Percentiles rank a stretch among this genome's conserved stretches.
These are phyloP conservation scores for Coemansia sp. DNA, from an alignment of 192 early-diverging fungal genomes.

Conservation along the genomic window DNA sequence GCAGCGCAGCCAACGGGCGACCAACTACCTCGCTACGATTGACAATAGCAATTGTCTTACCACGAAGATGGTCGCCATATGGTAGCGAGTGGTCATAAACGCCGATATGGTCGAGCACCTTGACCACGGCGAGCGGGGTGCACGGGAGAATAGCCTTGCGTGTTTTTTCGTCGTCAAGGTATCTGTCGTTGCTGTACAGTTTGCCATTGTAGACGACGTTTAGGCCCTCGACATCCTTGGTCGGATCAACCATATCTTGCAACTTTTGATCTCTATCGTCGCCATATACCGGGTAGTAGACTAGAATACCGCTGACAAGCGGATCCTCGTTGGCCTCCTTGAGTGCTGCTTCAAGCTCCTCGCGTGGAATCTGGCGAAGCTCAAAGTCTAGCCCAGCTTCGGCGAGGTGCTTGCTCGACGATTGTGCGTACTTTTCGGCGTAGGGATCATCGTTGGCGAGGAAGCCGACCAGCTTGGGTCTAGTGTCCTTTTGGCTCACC, in stretches of 20 bases:
- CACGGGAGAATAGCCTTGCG: slow-evolving; percentile 98
- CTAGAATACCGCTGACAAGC: slow-evolving; percentile 91
- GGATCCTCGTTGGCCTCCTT: slow-evolving; percentile 87
- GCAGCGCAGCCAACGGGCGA: slow-evolving; percentile 91
- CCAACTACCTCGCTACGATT: slow-evolving; percentile 98
- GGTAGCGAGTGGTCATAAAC: slow-evolving; percentile 87
- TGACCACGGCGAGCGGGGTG: slow-evolving; percentile 96
- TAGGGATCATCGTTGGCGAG: slow-evolving; percentile 95
- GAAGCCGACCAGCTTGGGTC: slow-evolving; percentile 87
- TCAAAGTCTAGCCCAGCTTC: slow-evolving; percentile 92
- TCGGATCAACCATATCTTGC: slow-evolving; percentile 83
- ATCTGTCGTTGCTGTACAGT: slow-evolving; percentile 96
- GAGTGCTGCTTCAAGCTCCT: slow-evolving; percentile 83
- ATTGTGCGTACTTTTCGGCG: slow-evolving; percentile 90
- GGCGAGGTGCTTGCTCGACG: slow-evolving; percentile 90
- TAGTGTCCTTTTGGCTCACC: slow-evolving; percentile 63
- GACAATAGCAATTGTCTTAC: slow-evolving; percentile 87
- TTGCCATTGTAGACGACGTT: slow-evolving; percentile 94
- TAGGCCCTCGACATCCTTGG: slow-evolving; percentile 97
- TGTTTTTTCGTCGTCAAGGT: slow-evolving; percentile 74
- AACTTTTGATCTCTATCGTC: slow-evolving; percentile 92
- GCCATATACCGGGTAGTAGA: slow-evolving; percentile 98
- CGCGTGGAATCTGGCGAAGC: slow-evolving; percentile 77
- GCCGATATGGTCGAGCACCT: slow-evolving; percentile 94
- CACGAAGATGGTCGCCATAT: slow-evolving; percentile 94